phyloP scores from a whole-genome alignment of 2,329 filamentous ascomycete species.

The Trichoderma asperellum region DNA sequence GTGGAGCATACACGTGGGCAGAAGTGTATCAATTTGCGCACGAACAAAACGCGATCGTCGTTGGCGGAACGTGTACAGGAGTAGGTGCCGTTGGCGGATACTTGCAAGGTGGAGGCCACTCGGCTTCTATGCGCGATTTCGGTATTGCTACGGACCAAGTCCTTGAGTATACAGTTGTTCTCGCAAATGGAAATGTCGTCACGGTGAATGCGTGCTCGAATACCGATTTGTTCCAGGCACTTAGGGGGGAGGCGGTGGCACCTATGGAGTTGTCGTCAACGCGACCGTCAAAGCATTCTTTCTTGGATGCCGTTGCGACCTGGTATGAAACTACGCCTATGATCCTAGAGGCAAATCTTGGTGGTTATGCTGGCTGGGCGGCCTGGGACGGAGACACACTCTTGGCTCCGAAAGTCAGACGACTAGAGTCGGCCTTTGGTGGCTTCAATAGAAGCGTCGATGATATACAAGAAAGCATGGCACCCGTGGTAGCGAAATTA shows the following conservation, averaged over 20 bases:
- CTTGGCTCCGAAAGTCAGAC: background rate
- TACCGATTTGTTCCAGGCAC: slow-evolving; percentile 44
- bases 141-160: slow-evolving; percentile 51
- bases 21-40: slow-evolving; percentile 42
- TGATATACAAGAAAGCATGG: background rate
- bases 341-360: background rate
- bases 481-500: background rate
- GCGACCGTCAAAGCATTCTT: slow-evolving; percentile 43
- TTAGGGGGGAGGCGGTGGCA: slow-evolving; percentile 43
- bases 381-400: background rate
- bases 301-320: background rate
- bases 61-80: slow-evolving; percentile 39
- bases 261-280: slow-evolving; percentile 40
- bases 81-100: slow-evolving; percentile 44
- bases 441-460: background rate
- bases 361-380: background rate
- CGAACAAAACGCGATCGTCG: slow-evolving; percentile 41
- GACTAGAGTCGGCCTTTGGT: background rate
- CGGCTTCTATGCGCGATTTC: slow-evolving; percentile 44
- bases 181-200: slow-evolving; percentile 43
- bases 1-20: slow-evolving; percentile 41
- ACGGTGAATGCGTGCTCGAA: slow-evolving; percentile 42
- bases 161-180: slow-evolving; percentile 48
- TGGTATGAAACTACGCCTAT: background rate
- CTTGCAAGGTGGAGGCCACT: slow-evolving; percentile 48